Conservation (phyloP, 768 basidiomycete genomes). For the Lactarius indigo region DNA sequence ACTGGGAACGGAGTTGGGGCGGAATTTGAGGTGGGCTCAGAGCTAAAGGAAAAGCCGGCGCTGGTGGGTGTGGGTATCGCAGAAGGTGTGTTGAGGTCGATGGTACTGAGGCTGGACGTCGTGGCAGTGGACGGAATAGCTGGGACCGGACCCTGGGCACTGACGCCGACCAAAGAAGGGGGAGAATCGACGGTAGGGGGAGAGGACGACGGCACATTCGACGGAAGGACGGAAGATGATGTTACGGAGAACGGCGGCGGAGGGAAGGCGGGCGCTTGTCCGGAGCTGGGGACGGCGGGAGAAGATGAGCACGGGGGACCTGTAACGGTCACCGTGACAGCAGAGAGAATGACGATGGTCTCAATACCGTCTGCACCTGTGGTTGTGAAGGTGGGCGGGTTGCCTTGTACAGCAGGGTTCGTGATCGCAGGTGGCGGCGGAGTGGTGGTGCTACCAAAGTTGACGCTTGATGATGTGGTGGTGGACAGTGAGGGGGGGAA, state of each 20-base stretch:
- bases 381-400: constrained; percentile 3
- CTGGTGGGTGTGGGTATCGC: neutral
- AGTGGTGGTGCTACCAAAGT: neutral
- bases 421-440: neutral
- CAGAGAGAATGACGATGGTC: constrained; percentile 15
- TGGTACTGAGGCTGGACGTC: neutral
- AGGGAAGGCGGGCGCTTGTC: neutral
- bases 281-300: neutral
- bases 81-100: constrained; percentile 2
- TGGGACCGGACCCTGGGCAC: neutral
- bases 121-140: neutral
- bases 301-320: neutral
- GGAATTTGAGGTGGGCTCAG: constrained; percentile 1
- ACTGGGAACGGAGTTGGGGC: neutral
- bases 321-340: neutral
- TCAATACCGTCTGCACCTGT: constrained; percentile 12
- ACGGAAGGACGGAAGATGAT: neutral
- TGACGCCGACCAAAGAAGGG: neutral
- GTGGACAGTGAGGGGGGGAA: neutral
- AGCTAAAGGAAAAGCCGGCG: constrained; percentile 2
- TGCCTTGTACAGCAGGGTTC: neutral
- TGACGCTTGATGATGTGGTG: constrained; percentile 2
- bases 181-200: neutral
- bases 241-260: neutral
- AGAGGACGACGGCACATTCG: neutral